These are phyloP conservation scores for Jaapia argillacea DNA, from an alignment of 768 basidiomycete species.

Conservation along the genomic window DNA sequence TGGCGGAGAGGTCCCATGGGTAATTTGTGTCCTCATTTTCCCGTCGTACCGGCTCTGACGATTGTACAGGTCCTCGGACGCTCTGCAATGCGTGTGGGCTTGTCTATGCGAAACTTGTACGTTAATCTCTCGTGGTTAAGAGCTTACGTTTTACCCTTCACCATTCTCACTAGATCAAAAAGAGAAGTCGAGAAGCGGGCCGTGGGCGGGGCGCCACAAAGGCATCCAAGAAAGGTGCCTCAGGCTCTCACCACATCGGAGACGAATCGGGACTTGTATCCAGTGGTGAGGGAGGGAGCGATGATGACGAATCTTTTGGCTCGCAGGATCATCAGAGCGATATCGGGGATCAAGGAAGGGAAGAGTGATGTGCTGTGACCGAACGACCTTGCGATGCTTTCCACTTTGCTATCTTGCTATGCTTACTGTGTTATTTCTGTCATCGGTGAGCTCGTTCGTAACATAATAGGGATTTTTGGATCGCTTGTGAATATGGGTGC, in stretches of 20 bases:
- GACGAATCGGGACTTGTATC: conserved; percentile 11
- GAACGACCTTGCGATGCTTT: not conserved
- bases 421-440: conserved; percentile 6
- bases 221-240: too few relatives aligned
- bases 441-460: not conserved
- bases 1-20: conserved; percentile 81
- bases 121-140: conserved; percentile 15
- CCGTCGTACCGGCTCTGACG: conserved; percentile 7
- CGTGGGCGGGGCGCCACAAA: conserved; percentile 11
- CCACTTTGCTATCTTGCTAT: conserved; percentile 6
- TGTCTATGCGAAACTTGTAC: conserved; percentile 78
- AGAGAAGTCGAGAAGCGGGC: conserved; percentile 16
- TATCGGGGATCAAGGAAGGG: conserved; percentile 8
- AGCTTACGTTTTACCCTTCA: not conserved
- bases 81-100: conserved; percentile 82
- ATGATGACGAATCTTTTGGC: conserved; percentile 21
- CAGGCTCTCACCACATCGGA: conserved; percentile 9
- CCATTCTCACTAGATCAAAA: conserved; percentile 15
- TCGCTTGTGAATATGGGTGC: too few relatives aligned
- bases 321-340: conserved; percentile 17
- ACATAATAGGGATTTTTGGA: not conserved
- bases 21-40: conserved; percentile 23
- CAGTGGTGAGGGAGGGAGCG: conserved; percentile 15
- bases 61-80: conserved; percentile 61
- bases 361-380: conserved; percentile 7